A percentile compares a stretch with the other conserved stretches of the same genome.
phyloP scores from a whole-genome alignment of 2,329 filamentous ascomycete genomes.

The Diplocarpon mali region DNA sequence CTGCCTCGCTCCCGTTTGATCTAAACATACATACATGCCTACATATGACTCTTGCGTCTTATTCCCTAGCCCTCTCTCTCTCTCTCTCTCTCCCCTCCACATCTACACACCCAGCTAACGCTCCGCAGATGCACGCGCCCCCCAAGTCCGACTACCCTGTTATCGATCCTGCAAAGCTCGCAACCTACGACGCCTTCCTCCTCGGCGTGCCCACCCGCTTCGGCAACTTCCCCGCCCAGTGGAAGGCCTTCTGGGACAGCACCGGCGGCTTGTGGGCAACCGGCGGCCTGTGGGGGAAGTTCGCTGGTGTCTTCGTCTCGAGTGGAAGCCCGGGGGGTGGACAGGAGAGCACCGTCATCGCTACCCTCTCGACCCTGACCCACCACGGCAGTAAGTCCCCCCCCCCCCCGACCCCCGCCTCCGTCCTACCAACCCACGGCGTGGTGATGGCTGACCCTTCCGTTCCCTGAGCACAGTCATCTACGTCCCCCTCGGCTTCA shows the following conservation, averaged over 20 bases:
- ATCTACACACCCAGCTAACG: neutral
- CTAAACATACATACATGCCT: too few relatives aligned
- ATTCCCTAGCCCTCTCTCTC: too few relatives aligned
- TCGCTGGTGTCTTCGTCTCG: constrained; percentile 81
- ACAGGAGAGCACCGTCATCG: constrained; percentile 79
- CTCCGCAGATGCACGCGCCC: constrained; percentile 65
- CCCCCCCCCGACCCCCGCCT: neutral
- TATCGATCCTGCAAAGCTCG: constrained; percentile 47
- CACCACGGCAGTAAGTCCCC: constrained; percentile 61
- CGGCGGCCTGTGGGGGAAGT: constrained; percentile 76
- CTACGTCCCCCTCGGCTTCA: constrained; percentile 92
- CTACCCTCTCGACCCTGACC: constrained; percentile 70
- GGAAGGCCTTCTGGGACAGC: constrained; percentile 81
- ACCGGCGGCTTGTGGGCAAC: constrained; percentile 74
- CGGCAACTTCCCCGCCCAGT: constrained; percentile 95
- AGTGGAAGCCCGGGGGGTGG: constrained; percentile 80
- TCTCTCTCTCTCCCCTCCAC: neutral
- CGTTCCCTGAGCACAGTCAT: constrained; percentile 40
- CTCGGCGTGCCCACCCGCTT: constrained; percentile 92
- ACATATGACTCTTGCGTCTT: too few relatives aligned
- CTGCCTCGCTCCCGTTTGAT: neutral
- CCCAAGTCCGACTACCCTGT: constrained; percentile 60
- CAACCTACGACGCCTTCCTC: constrained; percentile 77
- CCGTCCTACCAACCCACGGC: neutral
- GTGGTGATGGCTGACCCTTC: too few relatives aligned